Base-by-base conservation (phyloP, 306 rosid species). In the Malus fusca region DNA sequence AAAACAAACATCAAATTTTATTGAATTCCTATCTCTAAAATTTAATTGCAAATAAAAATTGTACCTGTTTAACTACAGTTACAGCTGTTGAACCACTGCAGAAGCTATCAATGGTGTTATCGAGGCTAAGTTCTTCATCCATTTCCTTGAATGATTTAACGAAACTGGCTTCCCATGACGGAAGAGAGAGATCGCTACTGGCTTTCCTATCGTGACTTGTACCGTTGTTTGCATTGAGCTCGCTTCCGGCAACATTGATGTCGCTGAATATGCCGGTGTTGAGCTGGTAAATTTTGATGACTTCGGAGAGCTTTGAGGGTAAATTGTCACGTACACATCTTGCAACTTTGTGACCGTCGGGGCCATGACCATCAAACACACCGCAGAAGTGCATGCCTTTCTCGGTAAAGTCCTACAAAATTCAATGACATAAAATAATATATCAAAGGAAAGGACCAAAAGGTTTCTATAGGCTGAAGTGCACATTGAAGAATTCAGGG, bases 301-400 rank as follows among this genome's bases (percentile, higher is more conserved):
- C 84, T 75, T 73, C 82, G 14, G 97, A 81, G 59, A 96, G 89
- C 77, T 84, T 92, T n/a, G 82, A 67, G n/a, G 99, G 98, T 6
- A 96, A 77, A 65, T 70, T 75, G 70, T 92, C 88, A 8, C 98
- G 90, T 37, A 90, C 81, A 46, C 81, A 83, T 48, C 87, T 91
- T 7, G 98, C 83, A 25, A 92, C 83, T 67, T 74, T 86, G 84
- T 96, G 99, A 15, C 99, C 99, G 44, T 74, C 69, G 48, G 98
- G 97, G 74, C 99, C 98, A 75, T 96, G 99, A 46, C 99, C 99
- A 80, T 96, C 99, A 69, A 96, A 96, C 80, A 96, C 96, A 33
- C 98, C 99, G 43, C 98, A 96, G 56, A 92, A 86, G 46, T 80
- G 46, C 90, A 81, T 74, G 42, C 80, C 93, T 66, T 86, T 72